These are phyloP conservation scores for Echites panduratus DNA, from an alignment of 257 asterid genomes.

Conservation along the genomic window DNA sequence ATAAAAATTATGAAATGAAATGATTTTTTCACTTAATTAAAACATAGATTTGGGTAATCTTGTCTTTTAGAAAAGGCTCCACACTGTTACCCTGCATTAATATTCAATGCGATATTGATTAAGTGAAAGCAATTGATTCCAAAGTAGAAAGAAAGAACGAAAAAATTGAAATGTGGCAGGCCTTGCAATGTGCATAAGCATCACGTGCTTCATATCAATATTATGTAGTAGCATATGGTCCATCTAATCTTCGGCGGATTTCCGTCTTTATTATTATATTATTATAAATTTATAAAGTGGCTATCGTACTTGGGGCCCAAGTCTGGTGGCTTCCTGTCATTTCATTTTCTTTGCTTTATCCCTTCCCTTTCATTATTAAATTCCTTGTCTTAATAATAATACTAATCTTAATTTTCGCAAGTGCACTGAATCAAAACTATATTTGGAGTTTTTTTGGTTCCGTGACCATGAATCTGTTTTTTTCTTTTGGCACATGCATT, in stretches of 20 bases:
- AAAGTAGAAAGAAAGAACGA: neutral
- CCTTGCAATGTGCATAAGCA: neutral
- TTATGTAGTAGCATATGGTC: neutral
- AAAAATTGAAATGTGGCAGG: neutral
- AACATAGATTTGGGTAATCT: too few relatives aligned
- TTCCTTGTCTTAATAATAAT: too few relatives aligned
- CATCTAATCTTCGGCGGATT: neutral
- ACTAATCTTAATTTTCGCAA: too few relatives aligned
- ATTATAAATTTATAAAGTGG: too few relatives aligned
- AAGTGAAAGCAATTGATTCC: neutral
- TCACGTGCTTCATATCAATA: slow-evolving; percentile 17
- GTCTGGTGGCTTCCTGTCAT: slow-evolving; percentile 12
- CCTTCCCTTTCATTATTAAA: neutral
- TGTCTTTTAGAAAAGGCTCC: too few relatives aligned
- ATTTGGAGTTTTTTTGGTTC: neutral
- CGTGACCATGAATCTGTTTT: neutral
- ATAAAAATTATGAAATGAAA: too few relatives aligned
- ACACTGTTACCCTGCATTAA: too few relatives aligned
- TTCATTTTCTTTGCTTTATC: neutral
- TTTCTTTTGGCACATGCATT: too few relatives aligned
- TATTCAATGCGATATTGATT: neutral
- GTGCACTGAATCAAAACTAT: slow-evolving; percentile 13
- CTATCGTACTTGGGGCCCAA: neutral
- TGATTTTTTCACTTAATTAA: too few relatives aligned
- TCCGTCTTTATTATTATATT: neutral